Percentiles rank a stretch among this genome's conserved stretches.
Conservation (phyloP, 768 basidiomycete species). For the Termitomyces sp. region DNA sequence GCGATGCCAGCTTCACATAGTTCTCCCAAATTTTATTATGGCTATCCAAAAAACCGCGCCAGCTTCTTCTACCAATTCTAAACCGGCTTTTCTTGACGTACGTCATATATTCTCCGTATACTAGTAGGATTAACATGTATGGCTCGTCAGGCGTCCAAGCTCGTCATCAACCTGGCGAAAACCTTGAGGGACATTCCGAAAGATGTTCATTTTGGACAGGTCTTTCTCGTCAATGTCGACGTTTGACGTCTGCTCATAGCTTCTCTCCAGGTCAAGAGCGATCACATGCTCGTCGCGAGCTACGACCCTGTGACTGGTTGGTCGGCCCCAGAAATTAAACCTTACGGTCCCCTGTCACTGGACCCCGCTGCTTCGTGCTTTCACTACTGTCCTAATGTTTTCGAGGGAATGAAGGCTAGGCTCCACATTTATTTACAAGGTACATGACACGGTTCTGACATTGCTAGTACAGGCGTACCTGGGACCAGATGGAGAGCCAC, state of each 20-base stretch:
- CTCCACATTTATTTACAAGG: neutral
- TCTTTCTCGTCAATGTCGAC: conserved; percentile 14
- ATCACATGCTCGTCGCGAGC: conserved; percentile 73
- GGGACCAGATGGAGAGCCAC: conserved; percentile 63
- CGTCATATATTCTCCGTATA: neutral
- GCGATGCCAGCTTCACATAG: neutral
- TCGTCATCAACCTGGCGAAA: conserved; percentile 41
- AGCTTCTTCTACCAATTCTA: conserved; percentile 1
- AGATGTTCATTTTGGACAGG: conserved; percentile 52
- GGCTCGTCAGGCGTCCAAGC: conserved; percentile 44
- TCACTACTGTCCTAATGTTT: conserved; percentile 81
- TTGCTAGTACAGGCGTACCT: conserved; percentile 50
- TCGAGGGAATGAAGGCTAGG: conserved; percentile 79
- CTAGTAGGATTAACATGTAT: neutral
- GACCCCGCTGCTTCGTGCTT: conserved; percentile 75
- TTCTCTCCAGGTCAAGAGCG: conserved; percentile 45
- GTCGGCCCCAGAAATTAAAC: conserved; percentile 68
- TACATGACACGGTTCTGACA: neutral
- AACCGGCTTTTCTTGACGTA: conserved; percentile 15
- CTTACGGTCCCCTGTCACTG: conserved; percentile 61
- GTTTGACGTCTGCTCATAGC: neutral
- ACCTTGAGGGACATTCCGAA: conserved; percentile 49
- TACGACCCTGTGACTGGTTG: conserved; percentile 63
- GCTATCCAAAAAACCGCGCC: conserved; percentile 10
- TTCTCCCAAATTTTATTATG: conserved; percentile 9